Conservation (phyloP, 331 rosid genomes). For the Acacia pycnantha region DNA sequence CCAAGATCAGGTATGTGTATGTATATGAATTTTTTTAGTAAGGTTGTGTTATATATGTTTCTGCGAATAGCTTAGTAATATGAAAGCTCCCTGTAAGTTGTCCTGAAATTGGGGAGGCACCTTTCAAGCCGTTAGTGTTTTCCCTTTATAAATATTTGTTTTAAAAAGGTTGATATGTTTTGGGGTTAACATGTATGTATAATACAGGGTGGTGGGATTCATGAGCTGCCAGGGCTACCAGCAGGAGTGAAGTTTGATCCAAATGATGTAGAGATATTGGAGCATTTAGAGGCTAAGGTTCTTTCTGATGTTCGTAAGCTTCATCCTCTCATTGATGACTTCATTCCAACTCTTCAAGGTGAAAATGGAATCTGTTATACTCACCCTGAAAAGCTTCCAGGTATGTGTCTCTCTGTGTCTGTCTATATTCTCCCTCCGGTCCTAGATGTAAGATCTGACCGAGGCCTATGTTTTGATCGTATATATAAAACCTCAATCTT, state of each 20-base stretch:
- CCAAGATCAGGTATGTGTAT: constrained; percentile 56
- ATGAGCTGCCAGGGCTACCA: constrained; percentile 78
- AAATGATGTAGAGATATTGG: constrained; percentile 74
- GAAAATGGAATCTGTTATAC: constrained; percentile 91
- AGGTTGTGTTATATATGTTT: no score
- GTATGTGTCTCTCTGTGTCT: constrained; percentile 17
- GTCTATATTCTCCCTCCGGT: no score
- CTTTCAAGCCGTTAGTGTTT: not conserved
- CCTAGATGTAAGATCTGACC: no score
- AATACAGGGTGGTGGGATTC: constrained; percentile 40
- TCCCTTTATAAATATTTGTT: no score
- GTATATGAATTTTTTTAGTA: no score
- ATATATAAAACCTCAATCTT: not conserved
- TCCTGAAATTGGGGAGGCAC: no score
- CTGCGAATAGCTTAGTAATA: no score
- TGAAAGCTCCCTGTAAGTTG: no score
- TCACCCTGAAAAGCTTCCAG: constrained; percentile 92
- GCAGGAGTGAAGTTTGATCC: constrained; percentile 95
- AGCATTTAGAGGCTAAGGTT: constrained; percentile 87
- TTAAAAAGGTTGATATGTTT: no score
- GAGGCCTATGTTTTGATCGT: no score
- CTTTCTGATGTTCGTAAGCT: constrained; percentile 51
- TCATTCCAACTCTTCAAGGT: constrained; percentile 84
- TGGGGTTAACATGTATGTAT: not conserved
- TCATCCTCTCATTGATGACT: constrained; percentile 86